Evolutionary conservation across 768 basidiomycete genomes (phyloP), one percentile per base, ranked within the genome.

Genomic region (Collybia nuda): DNA sequence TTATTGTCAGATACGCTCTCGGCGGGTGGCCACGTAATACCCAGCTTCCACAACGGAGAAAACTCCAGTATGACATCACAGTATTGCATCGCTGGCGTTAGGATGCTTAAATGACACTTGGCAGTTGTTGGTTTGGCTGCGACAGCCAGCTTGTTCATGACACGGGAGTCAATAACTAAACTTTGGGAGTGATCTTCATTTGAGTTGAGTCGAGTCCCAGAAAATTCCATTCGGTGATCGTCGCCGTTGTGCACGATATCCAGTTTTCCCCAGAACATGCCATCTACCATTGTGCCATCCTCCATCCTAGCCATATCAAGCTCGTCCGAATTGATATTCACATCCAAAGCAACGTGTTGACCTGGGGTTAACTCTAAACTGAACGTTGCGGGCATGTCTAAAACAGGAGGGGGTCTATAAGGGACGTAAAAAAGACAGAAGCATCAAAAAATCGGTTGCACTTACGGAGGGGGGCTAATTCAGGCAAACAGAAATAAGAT

Each of bases 301-400:
- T 93, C 91, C 86, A 90, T 91, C 44, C 88, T 80, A 2, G 91
- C 87, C 91, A 93, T 93, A 63, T 93, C 91, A 29, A 92, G 78
- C 57, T 92, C 91, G 29, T 88, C 87, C 2, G 91, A 92, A 46
- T 80, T 76, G 28, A 92, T 79, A 15, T 80, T 86, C 2, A 88
- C 88, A 57, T 93, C 91, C 17, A 93, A 77, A 5, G 84, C 88
- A 47, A 93, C 86, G 37, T 81, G 76, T 67, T 90, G 90, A 14
- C 90, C 89, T 0, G 89, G 90, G 5, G 73, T 67, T 23, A 93
- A 80, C 66, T 93, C 91, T 36, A 93, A 75, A 59, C 84, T 88
- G 72, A 93, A 92, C 3, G 82, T 84, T 3, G 86, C 91, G 3
- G 87, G 86, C 91, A 93, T 93, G 55, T 93, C 91, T 17, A 85